Percentiles rank a stretch among this genome's conserved stretches.
These are phyloP conservation scores for Flaveria brownii DNA, from an alignment of 129 eudicot genomes.

Conservation along the genomic window DNA sequence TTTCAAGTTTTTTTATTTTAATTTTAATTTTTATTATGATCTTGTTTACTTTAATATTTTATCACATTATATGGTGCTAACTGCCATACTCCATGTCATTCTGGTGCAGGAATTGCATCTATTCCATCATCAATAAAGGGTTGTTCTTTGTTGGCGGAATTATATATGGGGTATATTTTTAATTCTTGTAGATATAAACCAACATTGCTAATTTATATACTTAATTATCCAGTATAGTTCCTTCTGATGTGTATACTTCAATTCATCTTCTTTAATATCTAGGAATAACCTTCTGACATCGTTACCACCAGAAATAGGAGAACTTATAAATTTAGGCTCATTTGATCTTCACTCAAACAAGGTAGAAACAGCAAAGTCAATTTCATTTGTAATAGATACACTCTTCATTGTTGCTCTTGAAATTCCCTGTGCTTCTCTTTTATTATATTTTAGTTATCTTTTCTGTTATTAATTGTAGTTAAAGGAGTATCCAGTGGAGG, in stretches of 20 bases:
- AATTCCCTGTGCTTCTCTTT: conserved; percentile 2
- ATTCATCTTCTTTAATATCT: conserved; percentile 17
- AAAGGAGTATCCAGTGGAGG: conserved; percentile 89
- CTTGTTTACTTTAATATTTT: not conserved
- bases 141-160: conserved; percentile 80
- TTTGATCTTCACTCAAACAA: conserved; percentile 94
- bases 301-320: conserved; percentile 75
- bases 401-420: conserved; percentile 1
- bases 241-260: conserved; percentile 13
- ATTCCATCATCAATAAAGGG: conserved; percentile 83
- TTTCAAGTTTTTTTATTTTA: not conserved
- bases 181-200: conserved; percentile 8
- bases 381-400: conserved; percentile 8
- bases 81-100: conserved; percentile 16
- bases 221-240: not conserved
- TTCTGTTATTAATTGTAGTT: conserved; percentile 47
- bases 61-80: conserved; percentile 12
- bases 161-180: conserved; percentile 69
- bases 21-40: not conserved
- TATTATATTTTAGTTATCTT: conserved; percentile 10
- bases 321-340: conserved; percentile 71
- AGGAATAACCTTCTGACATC: conserved; percentile 77
- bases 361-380: conserved; percentile 41
- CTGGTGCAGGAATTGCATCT: conserved; percentile 65
- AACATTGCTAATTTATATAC: conserved; percentile 6